Evolutionary conservation across 192 early-diverging fungal genomes (phyloP).

Genomic region (Entomortierella chlamydospora): DNA sequence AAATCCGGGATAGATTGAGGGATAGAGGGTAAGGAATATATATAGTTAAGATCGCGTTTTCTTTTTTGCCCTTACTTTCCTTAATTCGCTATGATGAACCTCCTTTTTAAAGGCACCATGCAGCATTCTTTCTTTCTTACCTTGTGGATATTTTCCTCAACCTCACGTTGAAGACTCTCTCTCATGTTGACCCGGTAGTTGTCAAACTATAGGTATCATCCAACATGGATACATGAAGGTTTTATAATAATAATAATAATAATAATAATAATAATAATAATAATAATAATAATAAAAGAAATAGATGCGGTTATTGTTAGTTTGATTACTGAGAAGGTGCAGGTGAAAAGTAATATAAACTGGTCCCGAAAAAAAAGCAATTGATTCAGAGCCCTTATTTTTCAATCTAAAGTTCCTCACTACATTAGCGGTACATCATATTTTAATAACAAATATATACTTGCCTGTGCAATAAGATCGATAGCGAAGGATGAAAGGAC

Average conservation of each 20-base stretch:
- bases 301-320: constrained; percentile 2
- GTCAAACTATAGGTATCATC: constrained; percentile 44
- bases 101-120: no score
- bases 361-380: background rate
- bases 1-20: background rate
- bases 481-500: constrained; percentile 48
- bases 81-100: no score
- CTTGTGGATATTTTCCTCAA: constrained; percentile 51
- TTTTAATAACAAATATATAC: background rate
- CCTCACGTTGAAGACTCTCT: constrained; percentile 51
- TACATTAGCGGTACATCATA: no score
- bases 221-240: no score
- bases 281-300: background rate
- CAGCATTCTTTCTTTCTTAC: no score
- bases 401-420: background rate
- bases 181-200: constrained; percentile 53
- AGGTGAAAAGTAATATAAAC: background rate
- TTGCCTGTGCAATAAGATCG: constrained; percentile 53
- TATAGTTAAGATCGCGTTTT: no score
- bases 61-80: no score
- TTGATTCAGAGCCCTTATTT: constrained; percentile 18
- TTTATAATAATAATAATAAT: no score
- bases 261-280: no score
- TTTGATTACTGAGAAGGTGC: background rate
- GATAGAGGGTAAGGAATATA: background rate